Evolutionary conservation across 2,329 filamentous ascomycete species (phyloP).

Genomic region (Talaromyces funiculosus): DNA sequence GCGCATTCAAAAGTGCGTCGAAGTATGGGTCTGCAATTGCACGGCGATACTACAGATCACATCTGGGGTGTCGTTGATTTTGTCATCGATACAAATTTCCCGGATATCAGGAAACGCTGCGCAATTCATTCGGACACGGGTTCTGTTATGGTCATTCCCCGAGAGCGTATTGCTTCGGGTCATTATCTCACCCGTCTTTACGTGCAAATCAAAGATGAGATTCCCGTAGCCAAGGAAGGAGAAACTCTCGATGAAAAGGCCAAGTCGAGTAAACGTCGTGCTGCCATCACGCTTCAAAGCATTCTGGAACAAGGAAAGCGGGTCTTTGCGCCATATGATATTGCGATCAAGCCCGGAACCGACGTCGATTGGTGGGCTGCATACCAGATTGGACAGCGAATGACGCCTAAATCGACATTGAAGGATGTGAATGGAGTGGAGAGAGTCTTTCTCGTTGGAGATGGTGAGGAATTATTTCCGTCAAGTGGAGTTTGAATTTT

Average conservation of each 20-base stretch:
- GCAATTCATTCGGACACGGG: constrained; percentile 69
- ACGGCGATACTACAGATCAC: constrained; percentile 64
- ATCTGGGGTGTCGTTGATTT: constrained; percentile 75
- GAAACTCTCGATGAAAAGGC: constrained; percentile 55
- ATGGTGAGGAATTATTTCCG: constrained; percentile 37
- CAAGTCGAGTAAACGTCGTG: constrained; percentile 42
- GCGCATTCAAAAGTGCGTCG: constrained; percentile 61
- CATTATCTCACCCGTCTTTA: constrained; percentile 68
- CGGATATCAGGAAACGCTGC: constrained; percentile 74
- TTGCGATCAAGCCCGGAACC: constrained; percentile 54
- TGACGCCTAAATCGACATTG: constrained; percentile 39
- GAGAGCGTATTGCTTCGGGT: constrained; percentile 55
- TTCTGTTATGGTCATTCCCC: constrained; percentile 74
- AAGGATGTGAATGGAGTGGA: constrained; percentile 63
- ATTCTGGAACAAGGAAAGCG: constrained; percentile 61
- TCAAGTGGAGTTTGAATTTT: too few relatives aligned
- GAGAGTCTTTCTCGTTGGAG: constrained; percentile 68
- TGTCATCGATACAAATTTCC: constrained; percentile 66
- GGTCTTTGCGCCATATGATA: constrained; percentile 61
- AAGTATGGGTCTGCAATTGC: constrained; percentile 46
- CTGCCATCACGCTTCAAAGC: constrained; percentile 53
- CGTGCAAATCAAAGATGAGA: constrained; percentile 35
- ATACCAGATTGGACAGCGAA: constrained; percentile 70
- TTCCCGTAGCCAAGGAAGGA: constrained; percentile 36
- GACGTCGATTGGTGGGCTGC: constrained; percentile 69